Conservation (phyloP, 192 early-diverging fungal species). For the Glomus cerebriforme region DNA sequence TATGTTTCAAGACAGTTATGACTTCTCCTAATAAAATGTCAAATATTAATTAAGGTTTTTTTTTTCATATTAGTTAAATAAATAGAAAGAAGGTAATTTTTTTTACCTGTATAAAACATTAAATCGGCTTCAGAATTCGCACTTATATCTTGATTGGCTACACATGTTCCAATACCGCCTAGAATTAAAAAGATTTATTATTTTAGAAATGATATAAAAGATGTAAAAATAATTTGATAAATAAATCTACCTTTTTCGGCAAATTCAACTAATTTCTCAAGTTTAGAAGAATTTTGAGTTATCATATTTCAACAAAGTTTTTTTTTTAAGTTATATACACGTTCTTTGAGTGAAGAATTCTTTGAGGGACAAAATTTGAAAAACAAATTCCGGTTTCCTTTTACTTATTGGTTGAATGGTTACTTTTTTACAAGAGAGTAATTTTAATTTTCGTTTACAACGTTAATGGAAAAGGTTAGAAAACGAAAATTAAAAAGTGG, state of each 20-base stretch:
- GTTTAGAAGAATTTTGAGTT: constrained; percentile 12
- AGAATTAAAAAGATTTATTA: not conserved
- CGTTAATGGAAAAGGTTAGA: not conserved
- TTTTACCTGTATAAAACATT: constrained; percentile 47
- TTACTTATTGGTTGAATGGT: not conserved
- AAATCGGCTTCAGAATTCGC: constrained; percentile 46
- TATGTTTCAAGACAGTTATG: constrained; percentile 43
- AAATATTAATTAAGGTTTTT: not conserved
- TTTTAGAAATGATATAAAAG: not conserved
- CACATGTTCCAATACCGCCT: constrained; percentile 48
- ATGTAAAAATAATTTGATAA: not conserved
- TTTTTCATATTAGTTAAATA: not conserved
- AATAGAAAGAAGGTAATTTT: not conserved
- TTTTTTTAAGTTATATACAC: not conserved
- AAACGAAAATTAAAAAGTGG: not conserved
- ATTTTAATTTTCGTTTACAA: not conserved
- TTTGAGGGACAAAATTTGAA: not conserved
- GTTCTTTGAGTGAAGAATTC: not conserved
- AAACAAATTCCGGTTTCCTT: too few species aligned
- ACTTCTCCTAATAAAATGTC: constrained; percentile 34
- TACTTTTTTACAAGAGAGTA: not conserved
- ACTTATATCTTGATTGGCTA: constrained; percentile 44
- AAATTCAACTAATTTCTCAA: constrained; percentile 26
- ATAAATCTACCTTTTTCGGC: constrained; percentile 15
- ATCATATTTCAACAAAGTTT: not conserved